Base-by-base conservation (phyloP, 2,329 filamentous ascomycete species). In the Diplodia sapinea region DNA sequence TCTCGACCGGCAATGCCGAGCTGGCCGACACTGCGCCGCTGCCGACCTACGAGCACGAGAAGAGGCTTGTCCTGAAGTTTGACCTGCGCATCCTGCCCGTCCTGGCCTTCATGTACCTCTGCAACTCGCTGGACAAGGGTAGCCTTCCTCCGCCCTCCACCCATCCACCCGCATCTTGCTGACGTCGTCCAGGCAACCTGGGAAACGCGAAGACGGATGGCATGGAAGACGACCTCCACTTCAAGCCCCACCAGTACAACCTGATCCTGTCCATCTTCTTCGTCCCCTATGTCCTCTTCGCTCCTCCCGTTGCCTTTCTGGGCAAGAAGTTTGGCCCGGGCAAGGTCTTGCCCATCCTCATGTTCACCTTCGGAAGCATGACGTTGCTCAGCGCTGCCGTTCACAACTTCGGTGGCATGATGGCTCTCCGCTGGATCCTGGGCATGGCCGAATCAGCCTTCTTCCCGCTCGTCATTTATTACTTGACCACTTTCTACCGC, bases 241-340 rank as follows among this genome's bases (percentile, higher is more conserved):
- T 93, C 78, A 83, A 83, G 52, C 76, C 79, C 0, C 84, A 87
- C 70, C 84, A 91, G 74, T 91, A 92, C 79, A 92, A 91, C 74
- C 83, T 88, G 33, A 84, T 92, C 57, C 78, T 92, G 43, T 85
- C 84, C 63, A 88, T 93, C 70, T 93, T 93, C 82, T 93, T 91
- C 77, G 82, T 93, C 7, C 90, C 90, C 0, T 92, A 90, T 74
- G 89, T 92, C 43, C 74, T 93, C 3, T 90, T 88, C 65, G 89
- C 88, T 1, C 89, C 88, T 0, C 86, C 88, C 1, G 77, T 91
- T 49, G 83, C 82, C 13, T 89, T 92, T 79, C 74, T 90, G 4
- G 89, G 89, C 65, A 92, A 91, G 79, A 88, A 86, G 69, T 90
- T 84, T 73, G 88, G 89, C 0, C 87, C 89, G 0, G 83, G 86